These are phyloP conservation scores for Suhomyces vadensis DNA, from an alignment of 805 yeast genomes.

Conservation along the genomic window DNA sequence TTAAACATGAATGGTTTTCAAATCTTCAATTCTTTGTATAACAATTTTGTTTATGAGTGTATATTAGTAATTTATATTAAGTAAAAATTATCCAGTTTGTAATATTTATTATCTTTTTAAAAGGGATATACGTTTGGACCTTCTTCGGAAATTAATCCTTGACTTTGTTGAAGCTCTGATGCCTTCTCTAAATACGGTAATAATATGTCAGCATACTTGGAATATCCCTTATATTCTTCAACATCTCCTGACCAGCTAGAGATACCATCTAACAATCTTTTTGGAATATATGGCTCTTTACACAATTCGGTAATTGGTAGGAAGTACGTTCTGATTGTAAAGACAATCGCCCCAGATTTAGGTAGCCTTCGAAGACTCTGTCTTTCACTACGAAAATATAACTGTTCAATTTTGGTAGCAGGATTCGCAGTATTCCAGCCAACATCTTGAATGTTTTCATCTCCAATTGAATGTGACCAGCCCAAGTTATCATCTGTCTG, in stretches of 20 bases:
- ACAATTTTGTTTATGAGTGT: conserved; percentile 12
- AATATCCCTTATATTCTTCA: conserved; percentile 58
- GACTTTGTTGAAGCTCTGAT: conserved; percentile 49
- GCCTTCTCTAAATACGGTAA: conserved; percentile 54
- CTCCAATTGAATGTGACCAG: conserved; percentile 67
- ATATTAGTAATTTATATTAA: conserved; percentile 14
- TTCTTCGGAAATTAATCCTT: conserved; percentile 40
- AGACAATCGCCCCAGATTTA: conserved; percentile 54
- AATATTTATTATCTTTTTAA: conserved; percentile 15
- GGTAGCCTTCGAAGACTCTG: conserved; percentile 65
- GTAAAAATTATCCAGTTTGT: not conserved
- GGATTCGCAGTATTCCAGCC: conserved; percentile 63
- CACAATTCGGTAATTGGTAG: conserved; percentile 53
- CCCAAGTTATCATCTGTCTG: conserved; percentile 64
- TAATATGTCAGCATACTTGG: conserved; percentile 51
- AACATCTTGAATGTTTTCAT: conserved; percentile 44
- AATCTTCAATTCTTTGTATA: conserved; percentile 11
- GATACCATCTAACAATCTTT: conserved; percentile 59
- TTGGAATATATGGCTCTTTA: conserved; percentile 61
- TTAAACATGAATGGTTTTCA: conserved; percentile 30
- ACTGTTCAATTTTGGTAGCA: conserved; percentile 47
- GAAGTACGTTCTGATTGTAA: conserved; percentile 66
- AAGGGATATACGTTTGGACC: conserved; percentile 48
- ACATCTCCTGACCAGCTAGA: conserved; percentile 63
- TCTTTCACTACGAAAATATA: conserved; percentile 64